phyloP scores from a whole-genome alignment of 1,284 basidiomycete genomes.

The Phlebopus sp. region DNA sequence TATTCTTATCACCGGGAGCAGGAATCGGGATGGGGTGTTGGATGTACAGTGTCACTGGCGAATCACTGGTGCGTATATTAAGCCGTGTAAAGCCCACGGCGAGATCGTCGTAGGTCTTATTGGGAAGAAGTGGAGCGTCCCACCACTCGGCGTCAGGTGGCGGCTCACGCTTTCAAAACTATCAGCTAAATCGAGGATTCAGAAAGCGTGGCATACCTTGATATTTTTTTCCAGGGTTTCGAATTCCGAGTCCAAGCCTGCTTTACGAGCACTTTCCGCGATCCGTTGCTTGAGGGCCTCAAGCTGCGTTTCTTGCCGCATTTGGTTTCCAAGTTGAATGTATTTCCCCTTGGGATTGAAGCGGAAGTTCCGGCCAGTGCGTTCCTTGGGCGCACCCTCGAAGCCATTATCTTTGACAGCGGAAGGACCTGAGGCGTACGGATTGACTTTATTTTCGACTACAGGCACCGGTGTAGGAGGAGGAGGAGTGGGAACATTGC shows the following conservation, averaged over 20 bases:
- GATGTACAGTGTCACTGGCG: constrained; percentile 87
- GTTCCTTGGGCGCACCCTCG: constrained; percentile 69
- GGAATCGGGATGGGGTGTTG: constrained; percentile 98
- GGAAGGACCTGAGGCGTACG: constrained; percentile 60
- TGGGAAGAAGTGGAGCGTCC: constrained; percentile 86
- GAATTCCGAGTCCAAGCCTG: constrained; percentile 90
- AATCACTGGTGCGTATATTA: constrained; percentile 63
- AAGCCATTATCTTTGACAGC: constrained; percentile 55
- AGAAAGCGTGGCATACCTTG: constrained; percentile 46
- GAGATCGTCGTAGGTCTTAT: constrained; percentile 77
- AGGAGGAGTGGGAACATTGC: constrained; percentile 65
- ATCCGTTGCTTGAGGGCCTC: constrained; percentile 93
- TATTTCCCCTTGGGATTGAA: constrained; percentile 94
- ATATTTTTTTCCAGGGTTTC: constrained; percentile 86
- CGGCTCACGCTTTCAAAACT: constrained; percentile 56
- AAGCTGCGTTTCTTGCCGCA: constrained; percentile 82
- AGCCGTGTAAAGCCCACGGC: constrained; percentile 51
- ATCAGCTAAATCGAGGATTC: constrained; percentile 6
- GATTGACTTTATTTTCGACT: constrained; percentile 56
- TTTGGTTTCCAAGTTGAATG: constrained; percentile 77
- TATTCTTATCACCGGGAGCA: constrained; percentile 83
- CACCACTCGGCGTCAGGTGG: constrained; percentile 97
- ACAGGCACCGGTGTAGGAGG: constrained; percentile 48
- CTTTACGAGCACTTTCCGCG: constrained; percentile 87
- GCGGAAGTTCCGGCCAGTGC: constrained; percentile 68